A percentile compares a stretch with the other conserved stretches of the same genome.
phyloP scores from a whole-genome alignment of 352 stramenopile species.

The Blastocystis sp. region DNA sequence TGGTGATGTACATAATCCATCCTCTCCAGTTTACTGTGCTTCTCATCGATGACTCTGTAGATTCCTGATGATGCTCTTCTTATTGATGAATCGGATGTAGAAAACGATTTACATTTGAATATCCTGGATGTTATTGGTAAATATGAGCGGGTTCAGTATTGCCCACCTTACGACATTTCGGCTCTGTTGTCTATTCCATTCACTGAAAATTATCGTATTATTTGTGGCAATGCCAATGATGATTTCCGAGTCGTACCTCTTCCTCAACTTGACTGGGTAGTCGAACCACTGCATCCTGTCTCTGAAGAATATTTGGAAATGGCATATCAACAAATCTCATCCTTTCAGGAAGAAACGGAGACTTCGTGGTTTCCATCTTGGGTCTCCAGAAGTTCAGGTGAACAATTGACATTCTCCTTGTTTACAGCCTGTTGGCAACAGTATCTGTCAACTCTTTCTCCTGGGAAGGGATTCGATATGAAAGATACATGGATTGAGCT shows the following conservation, averaged over 20 bases:
- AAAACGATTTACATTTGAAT: neutral
- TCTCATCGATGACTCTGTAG: neutral
- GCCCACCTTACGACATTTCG: neutral
- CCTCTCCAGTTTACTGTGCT: no score
- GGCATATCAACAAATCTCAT: neutral
- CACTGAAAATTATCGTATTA: neutral
- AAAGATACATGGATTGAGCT: neutral
- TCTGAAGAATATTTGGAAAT: neutral
- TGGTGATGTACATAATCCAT: no score
- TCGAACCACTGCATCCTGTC: neutral
- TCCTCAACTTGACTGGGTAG: neutral
- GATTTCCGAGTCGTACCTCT: neutral
- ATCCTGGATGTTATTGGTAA: conserved; percentile 4
- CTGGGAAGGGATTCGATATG: neutral
- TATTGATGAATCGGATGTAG: neutral
- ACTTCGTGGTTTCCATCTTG: neutral
- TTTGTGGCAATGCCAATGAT: neutral
- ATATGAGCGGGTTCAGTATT: neutral
- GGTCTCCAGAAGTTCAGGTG: neutral
- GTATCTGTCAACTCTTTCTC: neutral
- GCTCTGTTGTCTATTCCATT: neutral
- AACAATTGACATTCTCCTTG: neutral
- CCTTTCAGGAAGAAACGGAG: neutral
- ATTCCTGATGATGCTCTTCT: neutral
- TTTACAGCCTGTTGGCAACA: neutral